Evolutionary conservation across 2,329 filamentous ascomycete species (phyloP).

Genomic region (Sclerotinia nivalis): DNA sequence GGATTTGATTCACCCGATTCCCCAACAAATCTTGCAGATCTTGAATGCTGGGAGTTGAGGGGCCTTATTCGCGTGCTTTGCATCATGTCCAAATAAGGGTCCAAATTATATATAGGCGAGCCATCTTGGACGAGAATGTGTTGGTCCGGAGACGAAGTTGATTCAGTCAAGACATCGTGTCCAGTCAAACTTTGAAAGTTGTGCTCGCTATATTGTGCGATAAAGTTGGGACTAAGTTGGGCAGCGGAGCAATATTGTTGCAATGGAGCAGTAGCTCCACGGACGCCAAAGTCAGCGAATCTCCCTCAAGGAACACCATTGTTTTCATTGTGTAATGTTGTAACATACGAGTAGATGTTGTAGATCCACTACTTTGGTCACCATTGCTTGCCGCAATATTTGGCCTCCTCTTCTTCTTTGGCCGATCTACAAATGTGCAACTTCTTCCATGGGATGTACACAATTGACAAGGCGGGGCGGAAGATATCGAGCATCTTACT

Average conservation of each 20-base stretch:
- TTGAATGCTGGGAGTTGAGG: slow-evolving; percentile 36
- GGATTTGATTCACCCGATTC: slow-evolving; percentile 41
- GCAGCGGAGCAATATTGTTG: slow-evolving; percentile 34
- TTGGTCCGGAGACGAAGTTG: slow-evolving; percentile 34
- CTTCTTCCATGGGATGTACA: slow-evolving; percentile 47
- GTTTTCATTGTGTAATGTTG: background rate
- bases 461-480: slow-evolving; percentile 46
- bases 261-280: slow-evolving; percentile 29
- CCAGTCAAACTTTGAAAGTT: slow-evolving; percentile 35
- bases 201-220: slow-evolving; percentile 37
- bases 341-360: slow-evolving; percentile 31
- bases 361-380: slow-evolving; percentile 25
- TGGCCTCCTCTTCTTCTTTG: slow-evolving; percentile 41
- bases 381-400: slow-evolving; percentile 33
- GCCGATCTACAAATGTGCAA: slow-evolving; percentile 49
- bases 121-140: slow-evolving; percentile 34
- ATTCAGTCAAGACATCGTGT: slow-evolving; percentile 31
- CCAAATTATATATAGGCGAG: slow-evolving; percentile 36
- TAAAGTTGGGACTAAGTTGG: slow-evolving; percentile 38
- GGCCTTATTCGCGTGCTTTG: slow-evolving; percentile 34
- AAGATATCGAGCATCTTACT: slow-evolving; percentile 45
- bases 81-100: slow-evolving; percentile 36
- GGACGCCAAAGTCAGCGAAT: slow-evolving; percentile 26
- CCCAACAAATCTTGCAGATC: slow-evolving; percentile 39
- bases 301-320: background rate